Evolutionary conservation across 2,329 filamentous ascomycete genomes (phyloP).

Genomic region (Monosporascus sp.): DNA sequence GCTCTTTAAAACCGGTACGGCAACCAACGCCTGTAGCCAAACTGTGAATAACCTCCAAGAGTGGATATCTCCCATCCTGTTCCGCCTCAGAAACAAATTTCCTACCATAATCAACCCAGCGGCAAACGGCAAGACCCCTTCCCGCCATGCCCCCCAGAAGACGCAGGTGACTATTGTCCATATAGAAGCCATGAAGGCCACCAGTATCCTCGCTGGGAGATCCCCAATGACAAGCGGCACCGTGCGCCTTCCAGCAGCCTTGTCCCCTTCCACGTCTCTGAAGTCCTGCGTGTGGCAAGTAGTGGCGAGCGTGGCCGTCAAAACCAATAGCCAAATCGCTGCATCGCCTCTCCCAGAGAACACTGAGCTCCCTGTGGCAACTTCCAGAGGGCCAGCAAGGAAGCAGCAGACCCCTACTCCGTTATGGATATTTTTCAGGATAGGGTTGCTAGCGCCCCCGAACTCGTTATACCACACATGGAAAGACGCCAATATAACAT

Average conservation of each 20-base stretch:
- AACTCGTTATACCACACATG: constrained; percentile 8
- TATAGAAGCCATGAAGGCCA: background rate
- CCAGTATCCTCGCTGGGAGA: background rate
- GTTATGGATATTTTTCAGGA: constrained; percentile 7
- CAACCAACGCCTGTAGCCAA: background rate
- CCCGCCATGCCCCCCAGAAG: background rate
- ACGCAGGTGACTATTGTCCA: background rate
- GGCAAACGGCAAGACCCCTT: background rate
- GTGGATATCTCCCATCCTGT: background rate
- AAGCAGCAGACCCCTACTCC: constrained; percentile 6
- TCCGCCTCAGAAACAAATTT: background rate
- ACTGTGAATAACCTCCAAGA: background rate
- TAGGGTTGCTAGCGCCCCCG: background rate
- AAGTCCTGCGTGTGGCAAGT: constrained; percentile 8
- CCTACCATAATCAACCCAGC: background rate
- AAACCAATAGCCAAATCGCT: background rate
- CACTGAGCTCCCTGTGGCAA: constrained; percentile 4
- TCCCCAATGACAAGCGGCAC: constrained; percentile 6
- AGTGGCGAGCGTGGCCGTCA: constrained; percentile 2
- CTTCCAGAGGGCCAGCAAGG: constrained; percentile 3
- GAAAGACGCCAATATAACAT: background rate
- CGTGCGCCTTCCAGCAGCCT: constrained; percentile 2
- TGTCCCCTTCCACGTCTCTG: constrained; percentile 8
- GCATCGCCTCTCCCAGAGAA: background rate
- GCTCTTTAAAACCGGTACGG: background rate